A percentile compares a stretch with the other conserved stretches of the same genome.
phyloP scores from a whole-genome alignment of 306 rosid species.

The Cercis canadensis region DNA sequence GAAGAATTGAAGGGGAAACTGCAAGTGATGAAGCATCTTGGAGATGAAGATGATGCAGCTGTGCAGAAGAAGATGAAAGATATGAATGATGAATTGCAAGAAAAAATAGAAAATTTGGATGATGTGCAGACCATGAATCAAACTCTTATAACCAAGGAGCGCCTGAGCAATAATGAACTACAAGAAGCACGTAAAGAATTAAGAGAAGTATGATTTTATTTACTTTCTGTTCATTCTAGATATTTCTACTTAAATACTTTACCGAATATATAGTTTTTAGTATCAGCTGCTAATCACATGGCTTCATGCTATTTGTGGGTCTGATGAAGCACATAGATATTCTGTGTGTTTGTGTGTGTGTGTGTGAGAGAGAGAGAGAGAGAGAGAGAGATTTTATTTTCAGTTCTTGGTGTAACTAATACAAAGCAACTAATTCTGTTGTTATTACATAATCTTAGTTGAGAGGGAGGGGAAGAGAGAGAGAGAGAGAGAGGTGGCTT shows the following conservation, averaged over 20 bases:
- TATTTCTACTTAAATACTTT: neutral
- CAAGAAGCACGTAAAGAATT: constrained; percentile 88
- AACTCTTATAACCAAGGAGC: constrained; percentile 76
- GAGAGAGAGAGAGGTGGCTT: neutral
- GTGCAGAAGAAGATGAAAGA: constrained; percentile 78
- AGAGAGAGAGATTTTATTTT: neutral
- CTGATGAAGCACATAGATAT: neutral
- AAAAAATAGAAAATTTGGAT: constrained; percentile 60
- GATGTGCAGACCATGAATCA: constrained; percentile 58
- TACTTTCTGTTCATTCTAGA: neutral
- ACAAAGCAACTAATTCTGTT: neutral
- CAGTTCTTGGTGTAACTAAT: neutral
- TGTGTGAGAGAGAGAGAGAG: neutral
- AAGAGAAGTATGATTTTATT: constrained; percentile 51
- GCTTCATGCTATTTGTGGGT: neutral
- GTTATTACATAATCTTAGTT: neutral
- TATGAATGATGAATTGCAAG: constrained; percentile 65
- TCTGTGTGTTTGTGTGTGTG: neutral
- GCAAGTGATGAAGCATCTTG: constrained; percentile 96
- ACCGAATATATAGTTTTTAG: neutral
- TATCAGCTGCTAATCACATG: neutral
- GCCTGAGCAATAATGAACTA: constrained; percentile 90
- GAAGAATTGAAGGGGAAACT: constrained; percentile 88
- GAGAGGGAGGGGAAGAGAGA: neutral
- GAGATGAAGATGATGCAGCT: constrained; percentile 84